Base-by-base conservation (phyloP, 2,329 filamentous ascomycete species). In the Fusarium tjaetaba region DNA sequence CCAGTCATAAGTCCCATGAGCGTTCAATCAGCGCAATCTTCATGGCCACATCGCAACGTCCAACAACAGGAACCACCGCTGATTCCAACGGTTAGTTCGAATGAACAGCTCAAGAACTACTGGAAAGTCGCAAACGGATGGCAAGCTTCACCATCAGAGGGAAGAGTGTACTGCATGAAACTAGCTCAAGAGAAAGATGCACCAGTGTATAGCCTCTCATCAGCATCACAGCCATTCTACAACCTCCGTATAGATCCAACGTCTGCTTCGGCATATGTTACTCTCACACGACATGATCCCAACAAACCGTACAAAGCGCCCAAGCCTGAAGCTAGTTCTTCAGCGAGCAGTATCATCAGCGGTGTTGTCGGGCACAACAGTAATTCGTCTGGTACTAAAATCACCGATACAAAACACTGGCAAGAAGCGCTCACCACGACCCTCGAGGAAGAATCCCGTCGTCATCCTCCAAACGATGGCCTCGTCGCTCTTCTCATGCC, bases 121-220 rank as follows among this genome's bases (percentile, higher is more conserved):
- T 94, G 92, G 92, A 89, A 92, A 75, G 90, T 90, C 1, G 85
- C 89, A 68, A 93, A 93, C 78, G 92, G 92, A 18, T 93, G 90
- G 90, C 86, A 89, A 76, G 91, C 91, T 4, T 87, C 90, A 0
- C 80, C 85, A 2, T 85, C 86, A 7, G 89, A 92, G 77, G 89
- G 89, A 10, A 84, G 88, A 28, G 85, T 87, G 30, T 92, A 87
- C 81, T 90, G 88, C 78, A 82, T 92, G 77, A 87, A 86, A 72
- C 81, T 92, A 80, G 83, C 85, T 3, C 85, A 87, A 66, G 86
- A 88, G 65, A 84, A 84, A 55, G 89, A 92, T 73, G 88, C 91
- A 8, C 91, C 91, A 1, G 86, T 93, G 24, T 93, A 93, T 74
- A 91, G 89, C 4, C 86, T 93, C 20, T 90, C 90, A 4, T 92